Conservation (phyloP, 163 green algal species). For the Coccomyxa subellipsoidea region DNA sequence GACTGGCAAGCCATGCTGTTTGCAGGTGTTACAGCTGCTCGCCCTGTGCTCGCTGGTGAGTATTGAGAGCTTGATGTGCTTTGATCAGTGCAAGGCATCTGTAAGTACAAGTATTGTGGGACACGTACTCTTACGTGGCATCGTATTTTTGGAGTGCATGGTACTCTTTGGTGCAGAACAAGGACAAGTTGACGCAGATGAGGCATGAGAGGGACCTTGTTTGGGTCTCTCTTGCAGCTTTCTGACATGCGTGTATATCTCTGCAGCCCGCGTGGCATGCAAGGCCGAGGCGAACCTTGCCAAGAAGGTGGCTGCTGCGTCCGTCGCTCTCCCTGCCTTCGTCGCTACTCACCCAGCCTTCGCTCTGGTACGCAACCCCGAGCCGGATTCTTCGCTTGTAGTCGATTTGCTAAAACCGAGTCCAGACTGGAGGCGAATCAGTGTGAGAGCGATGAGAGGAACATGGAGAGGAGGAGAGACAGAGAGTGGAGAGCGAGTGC, state of each 20-base stretch:
- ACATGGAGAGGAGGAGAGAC: neutral
- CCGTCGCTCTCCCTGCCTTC: slow-evolving; percentile 47
- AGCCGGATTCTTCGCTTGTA: neutral
- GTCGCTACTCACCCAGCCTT: slow-evolving; percentile 68
- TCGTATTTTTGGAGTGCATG: too few relatives aligned
- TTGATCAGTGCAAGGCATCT: too few relatives aligned
- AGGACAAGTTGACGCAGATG: too few relatives aligned
- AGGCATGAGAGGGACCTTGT: neutral
- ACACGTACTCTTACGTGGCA: too few relatives aligned
- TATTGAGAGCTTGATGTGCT: neutral
- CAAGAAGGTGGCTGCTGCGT: slow-evolving; percentile 47
- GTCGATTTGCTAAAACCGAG: neutral
- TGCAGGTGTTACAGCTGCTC: slow-evolving; percentile 10
- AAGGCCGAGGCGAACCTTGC: slow-evolving; percentile 14
- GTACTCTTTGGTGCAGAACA: too few relatives aligned
- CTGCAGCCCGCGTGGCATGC: slow-evolving; percentile 1
- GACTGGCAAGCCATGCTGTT: neutral
- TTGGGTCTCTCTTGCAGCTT: neutral
- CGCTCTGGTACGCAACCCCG: slow-evolving; percentile 58
- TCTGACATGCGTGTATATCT: neutral
- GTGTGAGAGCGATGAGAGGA: neutral
- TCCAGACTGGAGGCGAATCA: too few relatives aligned
- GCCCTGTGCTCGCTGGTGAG: slow-evolving; percentile 5
- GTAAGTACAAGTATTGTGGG: too few relatives aligned
- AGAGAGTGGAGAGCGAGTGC: neutral